Evolutionary conservation across 2,329 filamentous ascomycete species (phyloP).

Genomic region (Trichoderma sp.): DNA sequence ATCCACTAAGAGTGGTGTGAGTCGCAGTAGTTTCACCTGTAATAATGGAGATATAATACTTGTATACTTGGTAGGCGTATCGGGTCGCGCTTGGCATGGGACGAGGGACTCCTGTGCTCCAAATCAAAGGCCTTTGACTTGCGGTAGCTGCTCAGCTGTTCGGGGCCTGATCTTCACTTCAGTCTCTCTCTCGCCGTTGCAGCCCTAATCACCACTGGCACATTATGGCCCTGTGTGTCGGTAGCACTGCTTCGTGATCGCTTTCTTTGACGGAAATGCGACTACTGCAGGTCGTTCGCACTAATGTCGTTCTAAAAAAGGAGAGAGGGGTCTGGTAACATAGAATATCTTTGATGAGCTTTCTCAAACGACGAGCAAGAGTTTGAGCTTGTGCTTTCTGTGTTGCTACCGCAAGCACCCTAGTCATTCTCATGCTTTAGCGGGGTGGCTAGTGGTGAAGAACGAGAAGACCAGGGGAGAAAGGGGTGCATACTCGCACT

Average conservation of each 20-base stretch:
- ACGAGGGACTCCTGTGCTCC: background rate
- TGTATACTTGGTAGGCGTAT: background rate
- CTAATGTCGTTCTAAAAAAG: constrained; percentile 15
- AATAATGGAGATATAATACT: background rate
- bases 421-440: constrained; percentile 24
- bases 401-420: constrained; percentile 9
- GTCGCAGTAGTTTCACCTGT: background rate
- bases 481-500: constrained; percentile 8
- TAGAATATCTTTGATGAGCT: background rate
- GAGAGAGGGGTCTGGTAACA: background rate
- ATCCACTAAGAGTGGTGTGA: constrained; percentile 4
- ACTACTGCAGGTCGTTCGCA: constrained; percentile 10
- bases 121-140: background rate
- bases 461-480: constrained; percentile 15
- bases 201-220: background rate
- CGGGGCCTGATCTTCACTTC: background rate
- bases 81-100: background rate
- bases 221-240: background rate
- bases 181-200: constrained; percentile 8
- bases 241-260: constrained; percentile 7
- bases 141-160: background rate
- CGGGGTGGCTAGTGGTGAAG: constrained; percentile 17
- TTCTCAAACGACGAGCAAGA: constrained; percentile 9
- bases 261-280: background rate
- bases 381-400: background rate